Evolutionary conservation across 116 monocot genomes (phyloP), one percentile per base, ranked within the genome.

Genomic region (Phalaenopsis hybrid): DNA sequence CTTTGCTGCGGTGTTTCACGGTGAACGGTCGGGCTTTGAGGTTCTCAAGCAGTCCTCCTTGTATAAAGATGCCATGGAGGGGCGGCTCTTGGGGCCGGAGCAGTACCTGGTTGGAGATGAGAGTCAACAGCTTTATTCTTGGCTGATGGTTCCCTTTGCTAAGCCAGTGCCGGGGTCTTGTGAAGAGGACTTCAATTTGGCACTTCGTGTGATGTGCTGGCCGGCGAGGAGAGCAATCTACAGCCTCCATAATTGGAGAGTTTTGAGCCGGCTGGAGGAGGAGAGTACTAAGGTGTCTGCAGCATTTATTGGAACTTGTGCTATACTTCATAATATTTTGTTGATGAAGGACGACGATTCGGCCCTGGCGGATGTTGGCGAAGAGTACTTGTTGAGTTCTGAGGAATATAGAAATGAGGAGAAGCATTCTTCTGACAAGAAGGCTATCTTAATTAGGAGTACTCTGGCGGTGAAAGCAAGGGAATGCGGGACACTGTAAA

Each of bases 121-220:
- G 5, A 75, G 46, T 10, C 90, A 92, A 59, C 89, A 85, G 6
- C 57, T 94, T 67, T 86, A 86, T 8, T 86, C 89, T 0, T 94
- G 94, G 94, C 80, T 94, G 44, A 92, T 94, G 86, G 94, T 92
- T 44, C 92, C 92, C 8, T 94, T 87, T 76, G 70, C 21, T 0
- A 69, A 82, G 20, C 81, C 84, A 0, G 75, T 10, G 5, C 12
- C 44, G 3, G 88, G 85, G 4, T 86, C 90, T 12, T 50, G 48
- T 9, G 85, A 90, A 76, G 91, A 86, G 79, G 86, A 85, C 12
- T 95, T 92, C 83, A 95, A 92, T 75, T 81, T 15, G 3, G 77
- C 73, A 6, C 91, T 89, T 49, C 13, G 57, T 28, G 4, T 25
- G 25, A 86, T 91, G 92, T 61, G 80, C 15, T 78, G 76, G 44